Evolutionary conservation across 2,329 filamentous ascomycete genomes (phyloP), one percentile per base, ranked within the genome.

Genomic region (Colletotrichum sp.): DNA sequence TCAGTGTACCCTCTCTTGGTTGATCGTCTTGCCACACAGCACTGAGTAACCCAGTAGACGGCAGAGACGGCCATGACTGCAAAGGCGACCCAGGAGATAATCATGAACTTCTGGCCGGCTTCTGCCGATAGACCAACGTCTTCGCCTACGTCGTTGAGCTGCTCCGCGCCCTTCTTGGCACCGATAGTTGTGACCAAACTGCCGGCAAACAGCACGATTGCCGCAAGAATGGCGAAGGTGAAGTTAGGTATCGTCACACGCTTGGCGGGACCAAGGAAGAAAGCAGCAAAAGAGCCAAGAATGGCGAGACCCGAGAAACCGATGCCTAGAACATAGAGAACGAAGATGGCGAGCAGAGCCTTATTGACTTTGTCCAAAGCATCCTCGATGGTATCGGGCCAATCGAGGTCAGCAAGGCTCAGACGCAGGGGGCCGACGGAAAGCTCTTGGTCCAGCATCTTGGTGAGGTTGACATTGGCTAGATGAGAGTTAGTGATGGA

Each of bases 341-440:
- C 82, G 80, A 89, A 88, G 64, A 89, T 81, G 30, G 84, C 86
- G n/a, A 88, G 81, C 6, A 91, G 84, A n/a, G 86, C 83, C 18
- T 81, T 80, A 79, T 90, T 90, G 80, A 91, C 82, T n/a, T 85
- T 81, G 81, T 89, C 83, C 78, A 92, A 80, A n/a, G 86, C 85
- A 57, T 87, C 81, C 75, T 88, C 85, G 73, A 92, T 84, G 36
- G 83, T 83, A 8, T 85, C 78, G 16, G 87, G 86, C 80, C 88
- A 86, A 74, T 86, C 81, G n/a, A 91, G 82, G 66, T 88, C 85
- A 77, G 84, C 83, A 24, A 89, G 82, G 71, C 84, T 87, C 78
- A 90, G 77, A 71, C 86, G 76, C 24, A 89, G 80, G 13, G 87
- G 86, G 2, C 89, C 88, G n/a, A 86, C 73, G 13, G 82, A 78